Base-by-base conservation (phyloP, 2,329 filamentous ascomycete genomes). In the Fonsecaea pedrosoi region DNA sequence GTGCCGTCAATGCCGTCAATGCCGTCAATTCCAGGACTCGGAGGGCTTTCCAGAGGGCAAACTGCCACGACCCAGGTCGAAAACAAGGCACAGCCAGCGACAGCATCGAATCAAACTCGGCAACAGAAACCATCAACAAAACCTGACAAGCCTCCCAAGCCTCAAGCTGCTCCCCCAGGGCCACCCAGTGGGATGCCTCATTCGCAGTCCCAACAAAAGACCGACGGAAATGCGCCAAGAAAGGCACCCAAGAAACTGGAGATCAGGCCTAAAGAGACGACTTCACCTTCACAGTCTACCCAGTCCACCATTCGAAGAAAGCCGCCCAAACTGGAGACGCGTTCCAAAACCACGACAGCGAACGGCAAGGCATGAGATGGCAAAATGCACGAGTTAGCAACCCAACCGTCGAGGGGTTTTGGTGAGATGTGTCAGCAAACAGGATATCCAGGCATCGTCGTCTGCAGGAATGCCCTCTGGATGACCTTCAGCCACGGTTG, bases 11-110 rank as follows among this genome's bases (percentile, higher is more conserved):
- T 68, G 60, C 62, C 60, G 9, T 56, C 56, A 18, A 57, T 68
- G 66, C 45, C 62, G n/a, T 65, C 62, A 15, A 60, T 67, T 34
- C 50, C 56, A 48, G 66, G 66, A 34, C 40, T 60, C 0, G 66
- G 66, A 34, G 56, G 66, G 37, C 18, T 56, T 40, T 56, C 54
- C 3, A 65, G 61, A 53, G 32, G 21, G 55, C n/a, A 48, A 8
- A 58, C 53, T n/a, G 13, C 64, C 25, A n/a, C 59, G 25, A 18
- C 64, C 15, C 32, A 30, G 35, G 37, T 25, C n/a, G 38, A 12
- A 55, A 53, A 18, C n/a, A 25, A 64, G 60, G 4, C 62, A 45
- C 48, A 32, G 34, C 25, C 38, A 5, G 2, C 65, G 7, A 30
- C 60, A 32, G 21, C 54, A 54, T 61, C 65, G 35, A 56, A 61